Percentiles rank a stretch among this genome's conserved stretches.
These are phyloP conservation scores for Raddia distichophylla DNA, from an alignment of 176 grass and related monocot species.

Conservation along the genomic window DNA sequence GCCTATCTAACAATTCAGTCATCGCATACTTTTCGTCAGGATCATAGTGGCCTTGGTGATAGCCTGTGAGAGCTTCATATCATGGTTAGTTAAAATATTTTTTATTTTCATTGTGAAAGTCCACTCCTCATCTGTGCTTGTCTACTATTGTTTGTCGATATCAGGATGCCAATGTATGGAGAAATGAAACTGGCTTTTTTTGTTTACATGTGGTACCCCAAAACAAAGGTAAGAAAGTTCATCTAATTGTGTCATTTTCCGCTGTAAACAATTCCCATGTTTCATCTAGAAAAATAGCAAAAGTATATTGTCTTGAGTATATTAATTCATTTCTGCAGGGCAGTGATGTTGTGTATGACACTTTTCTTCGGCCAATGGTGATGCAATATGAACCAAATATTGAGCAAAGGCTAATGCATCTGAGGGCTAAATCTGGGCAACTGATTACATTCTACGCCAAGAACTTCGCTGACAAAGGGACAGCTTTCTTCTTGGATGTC, in stretches of 20 bases:
- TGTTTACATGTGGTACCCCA: slow-evolving; percentile 77
- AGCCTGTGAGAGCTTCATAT: slow-evolving; percentile 56
- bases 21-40: slow-evolving; percentile 47
- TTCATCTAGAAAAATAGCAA: not conserved
- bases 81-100: slow-evolving; percentile 48
- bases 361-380: slow-evolving; percentile 66
- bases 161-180: slow-evolving; percentile 80
- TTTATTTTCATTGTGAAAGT: not conserved
- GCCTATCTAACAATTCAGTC: slow-evolving; percentile 18
- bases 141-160: not conserved
- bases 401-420: slow-evolving; percentile 57
- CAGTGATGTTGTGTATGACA: slow-evolving; percentile 68
- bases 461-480: slow-evolving; percentile 75
- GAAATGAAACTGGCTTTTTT: slow-evolving; percentile 80
- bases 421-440: slow-evolving; percentile 62
- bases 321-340: slow-evolving; percentile 54
- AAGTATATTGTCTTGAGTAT: not conserved
- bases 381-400: slow-evolving; percentile 83
- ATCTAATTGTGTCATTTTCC: not conserved
- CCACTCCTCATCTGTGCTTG: not conserved
- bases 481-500: slow-evolving; percentile 55
- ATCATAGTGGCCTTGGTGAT: slow-evolving; percentile 66
- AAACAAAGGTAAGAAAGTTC: slow-evolving; percentile 59
- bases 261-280: not conserved
- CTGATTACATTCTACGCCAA: slow-evolving; percentile 65